Evolutionary conservation across 352 stramenopile genomes (phyloP), one percentile per base, ranked within the genome.

Genomic region (Pythium phragmitis): DNA sequence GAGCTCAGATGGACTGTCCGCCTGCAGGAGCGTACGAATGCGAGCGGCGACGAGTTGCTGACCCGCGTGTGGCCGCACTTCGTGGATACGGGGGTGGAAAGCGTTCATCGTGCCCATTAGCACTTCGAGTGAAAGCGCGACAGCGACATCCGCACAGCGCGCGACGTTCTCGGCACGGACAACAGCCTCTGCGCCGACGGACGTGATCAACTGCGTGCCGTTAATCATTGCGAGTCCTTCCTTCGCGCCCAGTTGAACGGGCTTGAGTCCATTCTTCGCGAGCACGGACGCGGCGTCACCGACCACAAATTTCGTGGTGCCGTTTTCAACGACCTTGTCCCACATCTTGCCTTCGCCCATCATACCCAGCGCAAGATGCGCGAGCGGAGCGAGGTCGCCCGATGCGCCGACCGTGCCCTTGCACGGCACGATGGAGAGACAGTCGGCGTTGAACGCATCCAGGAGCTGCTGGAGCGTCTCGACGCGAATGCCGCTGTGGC

Each of bases 141-240:
- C 80, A 2, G 89, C 88, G 30, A 94, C 72, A 52, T 97, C 88
- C n/a, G 87, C 85, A 61, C 78, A 87, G 21, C 78, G 74, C 13
- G 80, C 76, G 5, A 91, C 78, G 45, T 96, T 94, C 57, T 89
- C 74, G 7, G 88, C 85, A 16, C 88, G 85, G 30, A 91, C 76
- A 17, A 96, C 75, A 4, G 87, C 85, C 54, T 96, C 85, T 5
- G 80, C 83, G 17, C 88, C 89, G 23, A 96, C 79, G 1, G 86
- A 89, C 14, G 87, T 94, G 67, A 97, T 97, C 54, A 97, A 65
- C 67, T 97, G 89, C 16, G 89, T 97, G 61, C 89, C 89, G 69
- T 97, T 97, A 70, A 97, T 96, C 80, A 97, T 93, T 19, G 89
- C 89, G 37, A 97, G 79, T 39, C 89, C 89, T 69, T 97, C 89